Base-by-base conservation (phyloP, 2,329 filamentous ascomycete species). In the Dryadomyces quercivorus region DNA sequence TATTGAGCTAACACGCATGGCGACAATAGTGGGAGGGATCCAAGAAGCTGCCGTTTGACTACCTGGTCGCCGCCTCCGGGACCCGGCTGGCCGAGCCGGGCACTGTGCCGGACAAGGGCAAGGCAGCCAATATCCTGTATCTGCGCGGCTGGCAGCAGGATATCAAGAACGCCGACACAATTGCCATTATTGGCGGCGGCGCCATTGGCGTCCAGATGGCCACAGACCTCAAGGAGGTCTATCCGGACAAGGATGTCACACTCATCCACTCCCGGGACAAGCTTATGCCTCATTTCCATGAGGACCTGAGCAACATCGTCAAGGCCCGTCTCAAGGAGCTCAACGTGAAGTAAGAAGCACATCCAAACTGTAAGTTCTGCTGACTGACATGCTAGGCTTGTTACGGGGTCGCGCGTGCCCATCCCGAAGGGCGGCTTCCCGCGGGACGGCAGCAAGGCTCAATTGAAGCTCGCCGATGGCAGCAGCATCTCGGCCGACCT, bases 171-270 rank as follows among this genome's bases (percentile, higher is more conserved):
- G 0, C 70, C 73, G 2, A 62, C 63, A 18, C 68, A 48, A 31
- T 80, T 15, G 74, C 76, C 1, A 70, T 80, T 0, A 69, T 78
- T 0, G 81, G 81, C 2, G 80, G 78, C 0, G 81, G 81, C 5
- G 78, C 81, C 0, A 80, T 80, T 0, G 57, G 57, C 44, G 56
- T 59, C n/a, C 54, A 59, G 45, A 56, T 59, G 52, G 58, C 58
- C n/a, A 56, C 58, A 7, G 58, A 59, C 48, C 51, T 59, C 50
- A 59, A 59, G 70, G 71, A 15, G 62, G 47, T 69, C 12, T 82
- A 80, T 58, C 78, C 80, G 0, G 69, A 75, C 4, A 84, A 84
- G 65, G 64, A 67, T 0, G 74, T 85, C 10, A 73, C 72, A 0
- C 62, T 85, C 5, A 69, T 85, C 0, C 80, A 84, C 62, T 84